Evolutionary conservation across 805 yeast genomes (phyloP), one percentile per base, ranked within the genome.

Genomic region (Brettanomyces custersianus): DNA sequence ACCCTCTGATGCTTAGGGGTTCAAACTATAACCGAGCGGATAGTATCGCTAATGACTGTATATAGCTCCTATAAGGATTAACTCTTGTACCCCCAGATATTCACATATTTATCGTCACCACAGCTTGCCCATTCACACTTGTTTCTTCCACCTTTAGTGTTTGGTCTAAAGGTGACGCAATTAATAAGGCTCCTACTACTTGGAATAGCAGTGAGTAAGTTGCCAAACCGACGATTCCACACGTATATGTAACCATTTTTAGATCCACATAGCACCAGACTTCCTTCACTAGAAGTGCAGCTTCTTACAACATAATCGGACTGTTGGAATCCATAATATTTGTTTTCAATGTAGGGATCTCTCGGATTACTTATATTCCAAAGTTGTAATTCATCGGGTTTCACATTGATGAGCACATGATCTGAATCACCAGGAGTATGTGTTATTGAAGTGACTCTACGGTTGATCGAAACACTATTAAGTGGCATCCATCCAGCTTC

Each of bases 191-290:
- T 74, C 9, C 55, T 54, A 53, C 84, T 94, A 2, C 78, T 90
- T 29, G 71, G 65, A 16, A 82, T 59, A 11, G 74, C 62, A 4
- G 70, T 68, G 4, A 87, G 59, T 18, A 84, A 63, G 39, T 77
- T 77, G 5, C 92, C 87, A 19, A 77, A 77, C 33, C 68, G 66
- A 16, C 79, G 65, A 49, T 82, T 82, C 94, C 95, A 86, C 2
- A 87, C 63, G 52, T 77, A 85, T 4, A 84, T 67, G 36, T 70
- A 64, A 0, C 86, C 86, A 54, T 87, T 94, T 50, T 83, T 94
- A 31, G 88, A 75, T 1, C 96, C 95, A 44, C 86, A 74, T n/a
- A 80, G 60, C 0, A 85, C 71, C 34, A 83, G 62, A 42, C 77
- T 76, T n/a, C n/a, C n/a, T 45, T 83, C 90, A 40, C 74, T 67